phyloP scores from a whole-genome alignment of 31 red algal species.

The Endocladia muricata region DNA sequence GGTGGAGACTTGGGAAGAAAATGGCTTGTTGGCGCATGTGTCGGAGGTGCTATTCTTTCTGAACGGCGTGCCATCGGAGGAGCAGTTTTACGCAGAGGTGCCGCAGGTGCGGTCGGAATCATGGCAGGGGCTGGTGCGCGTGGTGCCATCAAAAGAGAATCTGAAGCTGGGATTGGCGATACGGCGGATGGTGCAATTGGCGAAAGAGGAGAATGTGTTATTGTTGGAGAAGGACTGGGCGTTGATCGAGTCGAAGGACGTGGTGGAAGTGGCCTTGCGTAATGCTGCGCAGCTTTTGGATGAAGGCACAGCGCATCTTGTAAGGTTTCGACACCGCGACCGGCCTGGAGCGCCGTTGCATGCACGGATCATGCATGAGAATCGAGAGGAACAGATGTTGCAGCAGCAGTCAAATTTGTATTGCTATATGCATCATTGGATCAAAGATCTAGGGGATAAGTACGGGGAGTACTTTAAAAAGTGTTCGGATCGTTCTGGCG shows the following conservation, averaged over 20 bases:
- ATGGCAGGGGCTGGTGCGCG: not conserved
- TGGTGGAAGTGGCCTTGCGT: constrained; percentile 5
- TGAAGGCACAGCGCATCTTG: constrained; percentile 31
- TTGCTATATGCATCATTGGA: constrained; percentile 72
- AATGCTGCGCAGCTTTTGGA: constrained; percentile 16
- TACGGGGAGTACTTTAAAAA: constrained; percentile 35
- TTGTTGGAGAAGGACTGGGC: constrained; percentile 72
- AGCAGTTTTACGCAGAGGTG: not conserved
- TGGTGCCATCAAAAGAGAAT: constrained; percentile 30
- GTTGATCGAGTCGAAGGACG: constrained; percentile 20
- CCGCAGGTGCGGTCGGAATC: constrained; percentile 11
- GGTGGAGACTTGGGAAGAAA: constrained; percentile 38
- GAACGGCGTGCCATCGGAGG: constrained; percentile 23
- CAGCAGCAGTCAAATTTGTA: constrained; percentile 51
- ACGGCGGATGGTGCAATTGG: constrained; percentile 42
- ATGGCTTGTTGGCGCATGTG: constrained; percentile 14
- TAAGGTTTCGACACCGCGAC: constrained; percentile 51
- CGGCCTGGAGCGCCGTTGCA: constrained; percentile 55
- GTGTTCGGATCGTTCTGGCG: not conserved
- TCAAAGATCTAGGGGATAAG: not conserved
- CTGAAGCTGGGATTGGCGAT: constrained; percentile 49
- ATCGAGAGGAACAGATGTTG: constrained; percentile 47
- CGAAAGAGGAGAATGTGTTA: constrained; percentile 33
- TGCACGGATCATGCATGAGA: constrained; percentile 63
- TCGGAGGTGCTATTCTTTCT: constrained; percentile 48